A percentile compares a stretch with the other conserved stretches of the same genome.
phyloP scores from a whole-genome alignment of 257 asterid species.

The Solanum megistacrolobum region DNA sequence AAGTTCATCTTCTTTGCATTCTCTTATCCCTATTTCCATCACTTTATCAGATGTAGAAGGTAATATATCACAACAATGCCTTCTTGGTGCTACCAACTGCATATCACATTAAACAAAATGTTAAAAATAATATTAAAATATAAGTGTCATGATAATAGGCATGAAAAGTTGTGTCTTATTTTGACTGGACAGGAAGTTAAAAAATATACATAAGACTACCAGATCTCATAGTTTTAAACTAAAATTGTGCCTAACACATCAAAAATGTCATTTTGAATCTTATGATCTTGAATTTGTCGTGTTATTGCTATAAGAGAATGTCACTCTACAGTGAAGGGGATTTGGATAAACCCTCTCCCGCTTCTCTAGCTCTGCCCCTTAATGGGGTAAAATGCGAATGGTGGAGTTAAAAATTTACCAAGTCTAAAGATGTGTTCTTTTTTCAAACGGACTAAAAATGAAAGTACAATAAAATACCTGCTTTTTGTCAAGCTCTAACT shows the following conservation, averaged over 20 bases:
- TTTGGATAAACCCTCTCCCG: neutral
- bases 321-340: neutral
- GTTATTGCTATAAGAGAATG: neutral
- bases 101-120: neutral
- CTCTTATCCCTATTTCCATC: neutral
- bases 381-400: neutral
- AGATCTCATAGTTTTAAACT: too few relatives aligned
- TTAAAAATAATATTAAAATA: neutral
- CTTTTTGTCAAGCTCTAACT: conserved; percentile 19
- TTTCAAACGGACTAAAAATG: neutral
- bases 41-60: neutral
- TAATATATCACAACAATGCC: neutral
- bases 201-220: neutral
- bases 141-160: neutral
- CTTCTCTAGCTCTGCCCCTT: too few relatives aligned
- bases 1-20: neutral
- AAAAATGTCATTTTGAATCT: too few relatives aligned
- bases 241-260: neutral
- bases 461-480: conserved; percentile 19
- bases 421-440: neutral
- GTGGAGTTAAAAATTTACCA: neutral
- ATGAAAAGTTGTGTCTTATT: neutral
- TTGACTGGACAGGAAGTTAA: neutral
- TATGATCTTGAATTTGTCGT: too few relatives aligned
- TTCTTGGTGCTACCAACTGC: neutral